Evolutionary conservation across 163 green algal species (phyloP).

Genomic region (Chloromonas sp.): DNA sequence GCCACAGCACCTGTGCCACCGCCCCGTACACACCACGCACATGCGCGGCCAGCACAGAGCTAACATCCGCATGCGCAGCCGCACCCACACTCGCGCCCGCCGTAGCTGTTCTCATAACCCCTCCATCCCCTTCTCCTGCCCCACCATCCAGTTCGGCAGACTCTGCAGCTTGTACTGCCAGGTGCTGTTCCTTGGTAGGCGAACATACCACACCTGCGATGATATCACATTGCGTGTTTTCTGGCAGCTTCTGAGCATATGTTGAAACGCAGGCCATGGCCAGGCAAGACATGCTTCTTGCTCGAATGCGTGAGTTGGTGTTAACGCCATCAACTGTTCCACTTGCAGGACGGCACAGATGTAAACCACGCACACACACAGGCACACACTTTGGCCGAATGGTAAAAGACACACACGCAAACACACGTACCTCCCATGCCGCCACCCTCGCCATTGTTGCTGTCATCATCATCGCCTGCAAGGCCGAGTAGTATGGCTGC

Average conservation of each 20-base stretch:
- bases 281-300: no score
- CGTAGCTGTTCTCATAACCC: background rate
- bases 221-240: no score
- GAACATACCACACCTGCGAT: background rate
- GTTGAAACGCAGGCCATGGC: no score
- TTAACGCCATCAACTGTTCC: background rate
- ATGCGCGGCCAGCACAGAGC: background rate
- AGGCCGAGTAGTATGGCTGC: background rate
- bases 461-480: background rate
- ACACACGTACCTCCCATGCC: background rate
- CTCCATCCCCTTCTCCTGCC: background rate
- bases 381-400: no score
- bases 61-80: background rate
- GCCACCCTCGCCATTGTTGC: background rate
- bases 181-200: background rate
- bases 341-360: background rate
- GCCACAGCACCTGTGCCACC: background rate
- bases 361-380: no score
- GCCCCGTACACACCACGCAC: background rate
- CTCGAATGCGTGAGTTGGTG: no score
- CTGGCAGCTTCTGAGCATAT: no score
- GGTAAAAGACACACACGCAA: no score
- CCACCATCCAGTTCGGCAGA: background rate
- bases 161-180: background rate
- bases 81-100: background rate